These are phyloP conservation scores for Kluyveromyces aestuarii DNA, from an alignment of 805 yeast genomes.

Conservation along the genomic window DNA sequence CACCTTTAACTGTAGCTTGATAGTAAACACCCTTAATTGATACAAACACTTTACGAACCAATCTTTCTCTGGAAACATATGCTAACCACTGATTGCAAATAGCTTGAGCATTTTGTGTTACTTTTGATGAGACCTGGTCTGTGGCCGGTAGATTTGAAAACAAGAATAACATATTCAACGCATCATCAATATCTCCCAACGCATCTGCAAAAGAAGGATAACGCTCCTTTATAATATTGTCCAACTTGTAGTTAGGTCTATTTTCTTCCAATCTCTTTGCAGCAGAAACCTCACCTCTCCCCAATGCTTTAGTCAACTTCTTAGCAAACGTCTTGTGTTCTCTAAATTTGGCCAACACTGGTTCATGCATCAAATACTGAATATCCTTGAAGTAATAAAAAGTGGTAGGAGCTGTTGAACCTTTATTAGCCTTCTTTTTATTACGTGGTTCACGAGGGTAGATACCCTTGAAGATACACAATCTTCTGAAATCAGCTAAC, in stretches of 20 bases:
- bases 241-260: constrained; percentile 66
- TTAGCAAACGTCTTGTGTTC: constrained; percentile 92
- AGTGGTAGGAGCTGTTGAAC: constrained; percentile 93
- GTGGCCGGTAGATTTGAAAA: constrained; percentile 95
- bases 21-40: constrained; percentile 96
- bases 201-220: constrained; percentile 93
- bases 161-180: constrained; percentile 86
- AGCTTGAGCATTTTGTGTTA: constrained; percentile 80
- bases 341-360: constrained; percentile 81
- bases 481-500: constrained; percentile 90
- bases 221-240: constrained; percentile 86
- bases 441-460: constrained; percentile 95
- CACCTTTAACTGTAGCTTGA: constrained; percentile 83
- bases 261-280: constrained; percentile 79
- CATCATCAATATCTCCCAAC: constrained; percentile 88
- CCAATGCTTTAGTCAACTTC: constrained; percentile 80
- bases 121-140: constrained; percentile 64
- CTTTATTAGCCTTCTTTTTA: constrained; percentile 94
- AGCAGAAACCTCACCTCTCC: constrained; percentile 82
- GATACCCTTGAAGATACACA: constrained; percentile 96
- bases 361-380: constrained; percentile 91
- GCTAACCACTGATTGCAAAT: constrained; percentile 95
- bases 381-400: constrained; percentile 92
- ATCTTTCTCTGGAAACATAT: constrained; percentile 75
- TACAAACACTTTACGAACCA: constrained; percentile 82